Base-by-base conservation (phyloP, 2,329 filamentous ascomycete genomes). In the Pyrenophora seminiperda region DNA sequence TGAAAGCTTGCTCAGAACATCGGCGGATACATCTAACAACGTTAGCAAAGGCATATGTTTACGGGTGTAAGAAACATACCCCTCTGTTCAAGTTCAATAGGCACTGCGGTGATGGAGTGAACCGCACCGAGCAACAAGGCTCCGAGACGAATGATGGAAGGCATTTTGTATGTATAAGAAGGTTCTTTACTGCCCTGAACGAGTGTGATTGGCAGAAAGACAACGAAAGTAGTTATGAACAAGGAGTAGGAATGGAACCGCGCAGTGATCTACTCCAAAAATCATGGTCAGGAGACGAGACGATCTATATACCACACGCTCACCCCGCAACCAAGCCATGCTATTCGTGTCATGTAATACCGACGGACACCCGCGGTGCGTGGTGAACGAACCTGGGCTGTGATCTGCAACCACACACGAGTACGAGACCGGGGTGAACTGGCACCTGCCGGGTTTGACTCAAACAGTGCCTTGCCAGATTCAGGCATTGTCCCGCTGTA, bases 1-100 rank as follows among this genome's bases (percentile, higher is more conserved):
- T 2, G 70, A 66, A 6, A 82, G 67, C 33, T 77, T 66, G 13
- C 68, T 60, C 30, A 80, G 65, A 7, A 77, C 53, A 15, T 63
- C 63, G n/a, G 69, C 41, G 0, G 76, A 75, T 24, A 81, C 72
- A 37, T 58, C 70, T 73, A 33, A 39, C 5, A 5, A 37, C 17
- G 14, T 51, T 20, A 47, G 44, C 24, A 7, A 3, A 24, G 4
- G 9, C 3, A 11, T 31, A 18, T 22, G 30, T 17, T 44, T 38
- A 1, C 6, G 7, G 7, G 18, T 27, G 13, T 14, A 24, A 46
- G 50, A 19, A 7, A 18, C 11, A n/a, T 64, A 71, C 67, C 66
- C 66, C 68, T 64, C 38, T 56, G 59, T 5, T 58, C 47, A 24
- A 68, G 39, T 40, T 65, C 63, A 13, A 67, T 59, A 1, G 68